These are phyloP conservation scores for Rosellinia necatrix DNA, from an alignment of 2,329 filamentous ascomycete genomes.

Conservation along the genomic window DNA sequence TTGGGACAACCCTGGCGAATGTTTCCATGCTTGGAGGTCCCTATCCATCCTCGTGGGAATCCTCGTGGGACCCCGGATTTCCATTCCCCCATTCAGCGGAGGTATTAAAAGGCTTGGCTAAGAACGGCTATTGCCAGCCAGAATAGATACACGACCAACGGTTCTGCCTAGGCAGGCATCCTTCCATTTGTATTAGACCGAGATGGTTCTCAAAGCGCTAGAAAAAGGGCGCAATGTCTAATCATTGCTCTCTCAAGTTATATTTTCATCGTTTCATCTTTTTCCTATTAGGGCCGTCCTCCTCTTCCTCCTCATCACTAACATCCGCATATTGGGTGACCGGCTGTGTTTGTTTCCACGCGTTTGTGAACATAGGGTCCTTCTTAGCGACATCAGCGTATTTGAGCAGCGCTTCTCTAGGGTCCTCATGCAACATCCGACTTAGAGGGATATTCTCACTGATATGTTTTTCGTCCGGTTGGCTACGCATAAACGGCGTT, in stretches of 20 bases:
- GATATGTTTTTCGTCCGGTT: constrained; percentile 89
- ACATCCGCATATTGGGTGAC: constrained; percentile 88
- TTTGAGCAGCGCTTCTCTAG: constrained; percentile 88
- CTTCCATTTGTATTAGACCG: not conserved
- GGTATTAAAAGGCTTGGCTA: not conserved
- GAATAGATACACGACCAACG: not conserved
- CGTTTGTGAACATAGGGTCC: constrained; percentile 92
- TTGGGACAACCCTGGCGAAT: not conserved
- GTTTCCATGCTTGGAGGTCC: not conserved
- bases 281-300: constrained; percentile 70
- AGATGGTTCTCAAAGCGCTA: not conserved
- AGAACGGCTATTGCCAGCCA: not conserved
- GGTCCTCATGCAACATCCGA: constrained; percentile 94
- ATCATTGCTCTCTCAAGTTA: constrained; percentile 2
- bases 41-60: constrained; percentile 3
- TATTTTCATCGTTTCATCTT: constrained; percentile 55
- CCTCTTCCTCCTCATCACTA: constrained; percentile 84
- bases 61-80: not conserved
- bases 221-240: not conserved
- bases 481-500: constrained; percentile 88
- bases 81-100: not conserved
- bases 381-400: constrained; percentile 93
- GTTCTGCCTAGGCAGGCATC: not conserved
- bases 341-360: constrained; percentile 90
- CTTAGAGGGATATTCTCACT: constrained; percentile 86